Evolutionary conservation across 345 rosid species (phyloP).

Genomic region (Eutrema japonicum): DNA sequence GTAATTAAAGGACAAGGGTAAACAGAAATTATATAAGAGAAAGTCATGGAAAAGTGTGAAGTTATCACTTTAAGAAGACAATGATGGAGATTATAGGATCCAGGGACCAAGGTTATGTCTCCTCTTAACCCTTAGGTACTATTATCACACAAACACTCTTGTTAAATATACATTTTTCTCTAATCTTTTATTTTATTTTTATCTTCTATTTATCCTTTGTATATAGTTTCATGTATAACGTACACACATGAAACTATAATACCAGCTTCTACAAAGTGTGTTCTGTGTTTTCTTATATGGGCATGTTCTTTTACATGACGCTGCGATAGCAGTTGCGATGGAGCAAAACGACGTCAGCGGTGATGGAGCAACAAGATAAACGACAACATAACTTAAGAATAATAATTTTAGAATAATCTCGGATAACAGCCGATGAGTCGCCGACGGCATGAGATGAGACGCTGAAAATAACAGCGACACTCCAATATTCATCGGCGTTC

Average conservation of each 20-base stretch:
- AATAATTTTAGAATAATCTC: too few relatives aligned
- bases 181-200: background rate
- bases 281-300: background rate
- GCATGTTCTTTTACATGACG: too few relatives aligned
- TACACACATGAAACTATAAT: background rate
- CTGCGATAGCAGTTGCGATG: too few relatives aligned
- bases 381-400: too few relatives aligned
- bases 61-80: constrained; percentile 55
- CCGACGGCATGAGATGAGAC: too few relatives aligned
- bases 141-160: constrained; percentile 28
- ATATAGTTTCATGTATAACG: background rate
- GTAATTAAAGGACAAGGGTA: background rate
- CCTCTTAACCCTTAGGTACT: constrained; percentile 47
- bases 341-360: too few relatives aligned
- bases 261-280: background rate
- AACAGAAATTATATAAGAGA: constrained; percentile 33
- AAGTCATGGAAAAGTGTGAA: constrained; percentile 49
- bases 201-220: background rate
- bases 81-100: constrained; percentile 42
- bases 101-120: constrained; percentile 37
- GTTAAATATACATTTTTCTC: background rate
- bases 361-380: too few relatives aligned
- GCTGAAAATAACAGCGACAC: too few relatives aligned
- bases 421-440: too few relatives aligned
- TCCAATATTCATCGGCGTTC: too few relatives aligned